These are phyloP conservation scores for Stemphylium beticola DNA, from an alignment of 2,329 filamentous ascomycete genomes.

Conservation along the genomic window DNA sequence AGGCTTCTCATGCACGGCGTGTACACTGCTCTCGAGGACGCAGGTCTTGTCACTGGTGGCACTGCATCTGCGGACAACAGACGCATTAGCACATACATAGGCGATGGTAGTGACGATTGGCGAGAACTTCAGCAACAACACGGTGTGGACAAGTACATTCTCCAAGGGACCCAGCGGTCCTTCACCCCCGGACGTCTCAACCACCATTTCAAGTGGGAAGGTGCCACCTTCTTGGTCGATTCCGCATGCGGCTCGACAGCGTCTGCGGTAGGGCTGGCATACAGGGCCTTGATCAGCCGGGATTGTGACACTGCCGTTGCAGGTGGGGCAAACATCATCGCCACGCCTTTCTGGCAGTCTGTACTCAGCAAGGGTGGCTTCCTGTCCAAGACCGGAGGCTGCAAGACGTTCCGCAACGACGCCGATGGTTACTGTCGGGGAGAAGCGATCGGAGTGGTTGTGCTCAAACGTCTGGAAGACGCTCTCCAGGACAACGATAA, in stretches of 20 bases:
- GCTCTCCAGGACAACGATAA: slow-evolving; percentile 37
- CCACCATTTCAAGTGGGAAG: slow-evolving; percentile 36
- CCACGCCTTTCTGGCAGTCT: no score
- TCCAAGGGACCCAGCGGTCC: slow-evolving; percentile 58
- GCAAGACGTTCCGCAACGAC: slow-evolving; percentile 36
- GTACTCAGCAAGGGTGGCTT: slow-evolving; percentile 24
- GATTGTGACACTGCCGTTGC: slow-evolving; percentile 33
- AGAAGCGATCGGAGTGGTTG: slow-evolving; percentile 33
- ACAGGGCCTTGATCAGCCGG: slow-evolving; percentile 33
- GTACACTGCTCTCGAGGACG: no score
- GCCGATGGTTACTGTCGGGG: slow-evolving; percentile 41
- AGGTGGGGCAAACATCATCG: slow-evolving; percentile 30
- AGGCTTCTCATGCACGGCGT: no score
- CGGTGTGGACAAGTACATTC: slow-evolving; percentile 59
- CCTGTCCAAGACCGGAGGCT: slow-evolving; percentile 26
- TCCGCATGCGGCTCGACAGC: slow-evolving; percentile 45
- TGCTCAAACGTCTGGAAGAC: slow-evolving; percentile 42
- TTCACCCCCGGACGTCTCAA: slow-evolving; percentile 60
- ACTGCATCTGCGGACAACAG: no score
- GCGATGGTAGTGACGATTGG: no score
- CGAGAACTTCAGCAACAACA: slow-evolving; percentile 11
- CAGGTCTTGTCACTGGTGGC: no score
- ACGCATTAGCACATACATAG: no score
- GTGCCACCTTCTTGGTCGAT: slow-evolving; percentile 50
- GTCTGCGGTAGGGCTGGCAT: slow-evolving; percentile 33